Conservation (phyloP, 805 yeast genomes). For the Nakazawaea holstii region DNA sequence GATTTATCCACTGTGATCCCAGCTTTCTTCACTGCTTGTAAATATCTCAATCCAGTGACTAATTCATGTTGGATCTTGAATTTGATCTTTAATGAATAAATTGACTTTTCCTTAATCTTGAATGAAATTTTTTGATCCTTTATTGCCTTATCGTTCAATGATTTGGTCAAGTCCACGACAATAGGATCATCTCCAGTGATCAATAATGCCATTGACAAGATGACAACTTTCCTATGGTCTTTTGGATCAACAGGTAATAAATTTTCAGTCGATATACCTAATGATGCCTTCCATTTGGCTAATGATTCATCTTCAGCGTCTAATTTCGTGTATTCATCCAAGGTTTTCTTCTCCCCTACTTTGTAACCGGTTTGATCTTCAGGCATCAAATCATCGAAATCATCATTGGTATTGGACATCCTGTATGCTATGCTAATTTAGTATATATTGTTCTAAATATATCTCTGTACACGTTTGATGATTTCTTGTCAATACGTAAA, state of each 20-base stretch:
- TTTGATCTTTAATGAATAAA: constrained; percentile 65
- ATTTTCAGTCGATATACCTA: constrained; percentile 59
- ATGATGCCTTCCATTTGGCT: constrained; percentile 85
- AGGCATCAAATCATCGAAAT: constrained; percentile 53
- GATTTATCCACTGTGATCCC: constrained; percentile 83
- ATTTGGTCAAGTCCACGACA: constrained; percentile 61
- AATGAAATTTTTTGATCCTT: constrained; percentile 54
- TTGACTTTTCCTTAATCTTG: constrained; percentile 71
- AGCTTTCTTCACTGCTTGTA: constrained; percentile 79
- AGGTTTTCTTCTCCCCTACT: constrained; percentile 66
- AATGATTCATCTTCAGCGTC: constrained; percentile 90
- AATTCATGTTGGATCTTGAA: constrained; percentile 88
- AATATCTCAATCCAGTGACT: constrained; percentile 83
- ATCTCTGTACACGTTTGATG: too few relatives aligned
- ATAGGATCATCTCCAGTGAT: constrained; percentile 68
- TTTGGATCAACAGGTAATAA: constrained; percentile 62
- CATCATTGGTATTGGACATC: constrained; percentile 14
- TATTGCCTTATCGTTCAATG: constrained; percentile 48
- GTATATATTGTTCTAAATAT: neutral
- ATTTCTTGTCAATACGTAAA: too few relatives aligned
- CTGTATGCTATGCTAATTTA: neutral
- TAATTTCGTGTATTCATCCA: constrained; percentile 74
- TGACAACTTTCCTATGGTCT: constrained; percentile 73
- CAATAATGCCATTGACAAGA: constrained; percentile 66
- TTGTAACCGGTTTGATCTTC: constrained; percentile 61